Percentiles rank a stretch among this genome's conserved stretches.
Conservation (phyloP, 257 asterid genomes). For the Solanum gracilifrons region DNA sequence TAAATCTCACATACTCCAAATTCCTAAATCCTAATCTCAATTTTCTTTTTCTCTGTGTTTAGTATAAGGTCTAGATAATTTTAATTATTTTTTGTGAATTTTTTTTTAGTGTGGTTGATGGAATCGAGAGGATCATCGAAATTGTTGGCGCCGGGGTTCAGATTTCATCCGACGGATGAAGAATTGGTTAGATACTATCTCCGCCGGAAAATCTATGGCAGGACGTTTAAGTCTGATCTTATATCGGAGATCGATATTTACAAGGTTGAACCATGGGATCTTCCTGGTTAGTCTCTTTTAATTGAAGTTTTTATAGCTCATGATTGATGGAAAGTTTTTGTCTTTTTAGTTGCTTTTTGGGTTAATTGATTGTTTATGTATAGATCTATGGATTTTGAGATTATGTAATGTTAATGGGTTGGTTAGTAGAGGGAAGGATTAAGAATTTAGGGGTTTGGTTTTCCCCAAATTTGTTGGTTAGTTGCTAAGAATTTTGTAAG, state of each 20-base stretch:
- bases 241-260: slow-evolving; percentile 87
- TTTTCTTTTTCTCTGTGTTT: not conserved
- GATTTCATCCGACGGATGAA: slow-evolving; percentile 95
- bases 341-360: not conserved
- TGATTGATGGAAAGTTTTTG: not conserved
- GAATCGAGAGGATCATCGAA: slow-evolving; percentile 9
- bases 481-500: not conserved
- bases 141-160: slow-evolving; percentile 75
- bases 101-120: not conserved
- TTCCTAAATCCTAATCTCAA: not conserved
- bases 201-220: slow-evolving; percentile 64
- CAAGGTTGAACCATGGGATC: slow-evolving; percentile 96
- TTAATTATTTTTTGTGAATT: not conserved
- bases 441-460: not conserved
- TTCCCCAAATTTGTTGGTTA: not conserved
- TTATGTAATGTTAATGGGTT: not conserved
- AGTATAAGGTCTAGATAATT: not conserved
- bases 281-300: slow-evolving; percentile 45
- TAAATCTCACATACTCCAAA: not conserved
- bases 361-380: not conserved
- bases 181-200: slow-evolving; percentile 81
- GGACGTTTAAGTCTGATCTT: slow-evolving; percentile 48
- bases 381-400: not conserved
- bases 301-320: not conserved
- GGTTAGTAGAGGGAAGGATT: not conserved